These are phyloP conservation scores for Helotiales sp. DNA, from an alignment of 2,329 filamentous ascomycete genomes.

Conservation along the genomic window DNA sequence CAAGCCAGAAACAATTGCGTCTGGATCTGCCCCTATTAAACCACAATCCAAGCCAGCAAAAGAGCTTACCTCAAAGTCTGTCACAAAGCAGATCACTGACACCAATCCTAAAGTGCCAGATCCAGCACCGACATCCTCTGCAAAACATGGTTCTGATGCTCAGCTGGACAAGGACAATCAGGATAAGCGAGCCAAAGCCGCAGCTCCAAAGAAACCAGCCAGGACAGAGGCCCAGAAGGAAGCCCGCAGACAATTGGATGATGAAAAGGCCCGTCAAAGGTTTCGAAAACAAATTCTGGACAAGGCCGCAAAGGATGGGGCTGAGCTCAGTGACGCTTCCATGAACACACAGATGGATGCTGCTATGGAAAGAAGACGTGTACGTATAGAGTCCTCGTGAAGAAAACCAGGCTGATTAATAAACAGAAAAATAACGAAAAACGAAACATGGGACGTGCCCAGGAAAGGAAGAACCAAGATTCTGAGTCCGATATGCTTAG, in stretches of 20 bases:
- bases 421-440: neutral
- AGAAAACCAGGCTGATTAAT: neutral
- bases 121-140: neutral
- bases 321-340: conserved; percentile 8
- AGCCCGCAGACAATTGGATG: neutral
- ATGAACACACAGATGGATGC: conserved; percentile 14
- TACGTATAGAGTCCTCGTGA: neutral
- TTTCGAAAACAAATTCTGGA: conserved; percentile 9
- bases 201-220: neutral
- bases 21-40: neutral
- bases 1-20: neutral
- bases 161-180: neutral
- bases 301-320: conserved; percentile 9
- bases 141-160: neutral
- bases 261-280: conserved; percentile 13
- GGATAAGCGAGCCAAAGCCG: neutral
- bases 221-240: conserved; percentile 8
- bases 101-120: neutral
- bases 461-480: neutral
- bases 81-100: neutral
- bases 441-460: too few relatives aligned
- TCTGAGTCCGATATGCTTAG: neutral
- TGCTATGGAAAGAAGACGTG: conserved; percentile 21
- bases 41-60: neutral
- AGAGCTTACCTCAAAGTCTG: neutral